Conservation (phyloP, 1,139 yeast genomes). For the Magnusiomyces magnusii region DNA sequence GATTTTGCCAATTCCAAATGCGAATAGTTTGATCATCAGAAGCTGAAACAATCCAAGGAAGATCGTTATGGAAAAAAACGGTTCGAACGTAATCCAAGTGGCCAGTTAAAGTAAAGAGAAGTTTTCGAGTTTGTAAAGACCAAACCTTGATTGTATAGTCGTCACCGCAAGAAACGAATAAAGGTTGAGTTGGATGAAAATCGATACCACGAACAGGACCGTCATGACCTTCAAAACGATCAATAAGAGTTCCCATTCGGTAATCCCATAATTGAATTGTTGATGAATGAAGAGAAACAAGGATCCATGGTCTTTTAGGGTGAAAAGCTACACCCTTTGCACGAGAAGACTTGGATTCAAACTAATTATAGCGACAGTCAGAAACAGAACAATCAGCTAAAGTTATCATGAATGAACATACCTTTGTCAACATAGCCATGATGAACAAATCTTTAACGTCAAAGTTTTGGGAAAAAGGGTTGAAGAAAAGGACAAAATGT, state of each 20-base stretch:
- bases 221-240: conserved; percentile 94
- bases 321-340: conserved; percentile 99
- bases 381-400: neutral
- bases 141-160: conserved; percentile 94
- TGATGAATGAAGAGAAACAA: conserved; percentile 89
- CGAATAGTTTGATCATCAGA: conserved; percentile 98
- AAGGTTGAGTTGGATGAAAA: conserved; percentile 97
- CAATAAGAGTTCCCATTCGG: conserved; percentile 97
- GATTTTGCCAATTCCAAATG: conserved; percentile 99
- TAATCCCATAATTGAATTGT: conserved; percentile 98
- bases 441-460: too few species aligned
- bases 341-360: conserved; percentile 97
- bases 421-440: conserved; percentile 96
- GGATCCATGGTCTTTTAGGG: conserved; percentile 94
- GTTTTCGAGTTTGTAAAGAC: conserved; percentile 88
- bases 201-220: conserved; percentile 96
- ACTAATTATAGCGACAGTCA: conserved; percentile 38
- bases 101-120: conserved; percentile 79
- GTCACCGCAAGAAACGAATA: conserved; percentile 96
- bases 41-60: conserved; percentile 96
- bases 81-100: conserved; percentile 95
- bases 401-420: conserved; percentile 26
- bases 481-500: neutral
- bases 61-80: conserved; percentile 88
- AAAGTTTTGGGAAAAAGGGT: neutral